These are phyloP conservation scores for Suillus ampliporus DNA, from an alignment of 768 basidiomycete species.

Conservation along the genomic window DNA sequence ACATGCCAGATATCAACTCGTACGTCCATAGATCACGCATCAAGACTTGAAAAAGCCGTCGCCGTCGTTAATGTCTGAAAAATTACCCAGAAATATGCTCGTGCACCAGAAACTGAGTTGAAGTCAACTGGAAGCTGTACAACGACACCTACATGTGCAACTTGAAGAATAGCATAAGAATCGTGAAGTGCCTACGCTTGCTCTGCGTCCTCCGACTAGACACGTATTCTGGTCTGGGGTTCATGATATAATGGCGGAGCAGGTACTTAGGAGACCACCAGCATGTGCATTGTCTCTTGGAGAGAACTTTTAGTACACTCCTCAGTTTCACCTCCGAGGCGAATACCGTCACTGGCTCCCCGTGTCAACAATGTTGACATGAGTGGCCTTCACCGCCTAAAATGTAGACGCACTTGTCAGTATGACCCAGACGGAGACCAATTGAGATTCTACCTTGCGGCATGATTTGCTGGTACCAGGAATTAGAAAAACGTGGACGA, in stretches of 20 bases:
- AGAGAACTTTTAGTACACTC: conserved; percentile 34
- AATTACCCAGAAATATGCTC: neutral
- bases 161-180: neutral
- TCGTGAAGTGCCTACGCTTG: neutral
- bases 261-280: conserved; percentile 37
- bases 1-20: neutral
- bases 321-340: conserved; percentile 24
- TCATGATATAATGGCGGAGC: conserved; percentile 31
- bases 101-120: neutral
- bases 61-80: neutral
- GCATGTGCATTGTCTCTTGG: conserved; percentile 32
- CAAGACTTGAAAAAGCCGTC: neutral
- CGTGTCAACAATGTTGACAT: conserved; percentile 41
- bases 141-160: neutral
- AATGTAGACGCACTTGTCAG: neutral
- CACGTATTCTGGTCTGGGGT: conserved; percentile 3
- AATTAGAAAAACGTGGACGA: conserved; percentile 21
- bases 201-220: neutral
- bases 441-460: conserved; percentile 17
- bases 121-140: neutral
- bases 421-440: neutral
- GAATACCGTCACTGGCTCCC: conserved; percentile 28
- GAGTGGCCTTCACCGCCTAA: conserved; percentile 28
- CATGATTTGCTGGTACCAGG: conserved; percentile 23
- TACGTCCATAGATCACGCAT: neutral